Evolutionary conservation across 2,329 filamentous ascomycete genomes (phyloP).

Genomic region (Aspergillus costaricaensis): DNA sequence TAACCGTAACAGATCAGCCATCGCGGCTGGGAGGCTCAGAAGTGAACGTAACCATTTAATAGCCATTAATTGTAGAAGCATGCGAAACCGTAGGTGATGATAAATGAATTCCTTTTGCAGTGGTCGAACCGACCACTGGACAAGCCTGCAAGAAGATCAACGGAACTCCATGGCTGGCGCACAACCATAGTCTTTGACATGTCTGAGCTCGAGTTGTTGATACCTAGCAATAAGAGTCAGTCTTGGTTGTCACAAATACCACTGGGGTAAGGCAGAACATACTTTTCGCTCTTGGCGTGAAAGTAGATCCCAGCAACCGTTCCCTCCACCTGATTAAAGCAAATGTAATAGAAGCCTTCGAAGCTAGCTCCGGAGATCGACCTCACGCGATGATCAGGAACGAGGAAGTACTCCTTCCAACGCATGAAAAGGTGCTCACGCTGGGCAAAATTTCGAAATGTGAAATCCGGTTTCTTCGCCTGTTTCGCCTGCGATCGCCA

Average conservation of each 20-base stretch:
- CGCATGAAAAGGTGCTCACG: conserved; percentile 95
- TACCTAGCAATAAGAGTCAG: conserved; percentile 60
- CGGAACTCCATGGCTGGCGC: conserved; percentile 86
- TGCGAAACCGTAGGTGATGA: not conserved
- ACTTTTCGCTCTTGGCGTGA: conserved; percentile 97
- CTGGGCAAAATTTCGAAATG: conserved; percentile 70
- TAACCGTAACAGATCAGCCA: conserved; percentile 2
- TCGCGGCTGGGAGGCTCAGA: not conserved
- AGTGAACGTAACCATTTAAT: not conserved
- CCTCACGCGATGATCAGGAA: conserved; percentile 88
- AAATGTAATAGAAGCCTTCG: conserved; percentile 98
- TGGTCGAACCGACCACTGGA: not conserved
- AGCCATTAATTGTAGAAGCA: conserved; percentile 6
- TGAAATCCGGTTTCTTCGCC: conserved; percentile 60
- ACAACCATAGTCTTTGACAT: conserved; percentile 81
- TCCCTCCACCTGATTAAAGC: conserved; percentile 89
- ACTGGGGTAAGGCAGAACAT: conserved; percentile 44
- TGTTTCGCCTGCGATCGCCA: conserved; percentile 76
- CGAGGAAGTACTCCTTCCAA: conserved; percentile 98
- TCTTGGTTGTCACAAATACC: not conserved
- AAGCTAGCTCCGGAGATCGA: conserved; percentile 95
- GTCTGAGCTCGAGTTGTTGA: conserved; percentile 88
- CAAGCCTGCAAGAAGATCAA: conserved; percentile 47
- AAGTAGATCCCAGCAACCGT: conserved; percentile 94
- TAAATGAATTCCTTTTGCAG: not conserved